These are phyloP conservation scores for Trypanosoma cruzi DNA, from an alignment of 208 protist species.

Conservation along the genomic window DNA sequence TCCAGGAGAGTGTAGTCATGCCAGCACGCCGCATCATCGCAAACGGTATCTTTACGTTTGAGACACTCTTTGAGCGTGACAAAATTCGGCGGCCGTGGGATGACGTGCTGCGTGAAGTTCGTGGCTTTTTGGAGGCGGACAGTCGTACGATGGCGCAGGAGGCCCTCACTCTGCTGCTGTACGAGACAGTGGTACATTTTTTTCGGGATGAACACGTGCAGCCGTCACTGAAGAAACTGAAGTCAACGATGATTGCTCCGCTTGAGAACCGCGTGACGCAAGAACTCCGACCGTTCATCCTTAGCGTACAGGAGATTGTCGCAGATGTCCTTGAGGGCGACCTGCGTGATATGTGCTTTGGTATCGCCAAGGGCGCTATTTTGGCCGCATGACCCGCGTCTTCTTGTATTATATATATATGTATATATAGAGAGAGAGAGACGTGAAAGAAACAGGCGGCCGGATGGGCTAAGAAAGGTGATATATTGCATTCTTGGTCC, in stretches of 20 bases:
- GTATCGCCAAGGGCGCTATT: conserved; percentile 6
- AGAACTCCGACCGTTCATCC: conserved; percentile 12
- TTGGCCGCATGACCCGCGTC: too few species aligned
- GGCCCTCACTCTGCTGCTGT: conserved; percentile 2
- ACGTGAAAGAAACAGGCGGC: too few species aligned
- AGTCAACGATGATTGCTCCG: conserved; percentile 14
- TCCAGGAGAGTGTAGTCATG: conserved; percentile 2
- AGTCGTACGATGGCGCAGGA: conserved; percentile 1
- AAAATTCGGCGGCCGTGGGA: conserved; percentile 26
- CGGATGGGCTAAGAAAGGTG: too few species aligned
- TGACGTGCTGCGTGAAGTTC: conserved; percentile 18
- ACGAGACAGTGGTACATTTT: conserved; percentile 10
- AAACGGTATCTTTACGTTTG: conserved; percentile 27
- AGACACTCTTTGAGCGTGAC: conserved; percentile 24
- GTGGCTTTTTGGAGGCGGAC: conserved; percentile 12
- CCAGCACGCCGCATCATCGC: conserved; percentile 12
- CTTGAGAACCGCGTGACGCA: conserved; percentile 12
- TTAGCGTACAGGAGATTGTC: conserved; percentile 16
- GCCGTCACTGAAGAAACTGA: conserved; percentile 3
- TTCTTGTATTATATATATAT: too few species aligned
- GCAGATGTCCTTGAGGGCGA: conserved; percentile 10
- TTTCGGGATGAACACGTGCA: conserved; percentile 18
- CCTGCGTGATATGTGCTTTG: conserved; percentile 2
- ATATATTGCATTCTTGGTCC: too few species aligned
- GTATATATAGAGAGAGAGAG: too few species aligned